Conservation (phyloP, 169 alveolate species). For the Plasmodium malariae region DNA sequence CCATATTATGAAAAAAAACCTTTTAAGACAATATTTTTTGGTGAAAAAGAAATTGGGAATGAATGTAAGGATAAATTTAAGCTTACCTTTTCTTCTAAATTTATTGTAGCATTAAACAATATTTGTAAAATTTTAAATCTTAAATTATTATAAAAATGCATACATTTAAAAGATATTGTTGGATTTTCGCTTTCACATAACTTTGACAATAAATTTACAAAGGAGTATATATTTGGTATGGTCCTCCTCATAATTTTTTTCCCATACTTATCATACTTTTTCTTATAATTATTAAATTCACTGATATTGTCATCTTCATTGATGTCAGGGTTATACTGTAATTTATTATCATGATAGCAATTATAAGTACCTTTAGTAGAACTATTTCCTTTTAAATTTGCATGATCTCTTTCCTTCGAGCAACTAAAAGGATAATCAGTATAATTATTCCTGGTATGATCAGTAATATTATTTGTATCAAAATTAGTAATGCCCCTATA, state of each 20-base stretch:
- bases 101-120: constrained; percentile 13
- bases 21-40: constrained; percentile 61
- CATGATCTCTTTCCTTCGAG: background rate
- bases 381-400: too few species aligned
- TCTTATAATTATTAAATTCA: background rate
- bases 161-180: constrained; percentile 53
- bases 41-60: constrained; percentile 63
- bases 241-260: constrained; percentile 55
- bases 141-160: constrained; percentile 65
- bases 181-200: constrained; percentile 68
- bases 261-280: constrained; percentile 62
- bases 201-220: constrained; percentile 62
- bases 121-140: constrained; percentile 56
- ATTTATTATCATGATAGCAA: background rate
- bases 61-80: constrained; percentile 57
- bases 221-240: constrained; percentile 63
- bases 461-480: background rate
- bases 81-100: background rate
- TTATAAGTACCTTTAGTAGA: background rate
- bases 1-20: constrained; percentile 21
- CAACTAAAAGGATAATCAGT: background rate
- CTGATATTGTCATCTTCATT: background rate
- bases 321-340: background rate
- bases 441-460: background rate
- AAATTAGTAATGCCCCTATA: too few species aligned